These are phyloP conservation scores for Colletotrichum euphorbiae DNA, from an alignment of 2,329 filamentous ascomycete genomes.

Conservation along the genomic window DNA sequence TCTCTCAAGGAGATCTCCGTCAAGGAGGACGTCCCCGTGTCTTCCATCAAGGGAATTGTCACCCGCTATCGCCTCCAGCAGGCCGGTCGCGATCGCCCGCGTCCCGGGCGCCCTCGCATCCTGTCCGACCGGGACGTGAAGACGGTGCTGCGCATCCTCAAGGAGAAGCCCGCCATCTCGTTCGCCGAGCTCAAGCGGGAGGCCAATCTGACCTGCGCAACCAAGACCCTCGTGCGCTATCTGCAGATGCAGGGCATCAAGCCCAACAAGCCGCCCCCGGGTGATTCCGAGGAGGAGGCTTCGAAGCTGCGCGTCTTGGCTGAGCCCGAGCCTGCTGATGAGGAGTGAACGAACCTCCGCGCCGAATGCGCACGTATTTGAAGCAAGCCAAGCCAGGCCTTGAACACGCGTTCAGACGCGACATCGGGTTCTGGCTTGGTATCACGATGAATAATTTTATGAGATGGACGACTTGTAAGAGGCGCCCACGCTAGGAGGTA, in stretches of 20 bases:
- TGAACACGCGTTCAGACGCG: not conserved
- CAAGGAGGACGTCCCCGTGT: conserved; percentile 39
- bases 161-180: conserved; percentile 35
- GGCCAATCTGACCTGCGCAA: conserved; percentile 35
- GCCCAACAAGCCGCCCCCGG: conserved; percentile 37
- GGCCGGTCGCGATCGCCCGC: conserved; percentile 37
- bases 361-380: not conserved
- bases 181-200: conserved; percentile 37
- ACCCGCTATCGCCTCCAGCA: conserved; percentile 39
- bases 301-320: conserved; percentile 30
- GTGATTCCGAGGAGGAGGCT: conserved; percentile 38
- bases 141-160: conserved; percentile 35
- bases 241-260: conserved; percentile 39
- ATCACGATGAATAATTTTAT: not conserved
- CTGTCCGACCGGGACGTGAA: conserved; percentile 38
- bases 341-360: conserved; percentile 7
- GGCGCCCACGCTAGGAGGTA: rapidly evolving
- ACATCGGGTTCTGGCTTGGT: not conserved
- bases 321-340: conserved; percentile 22
- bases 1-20: conserved; percentile 38
- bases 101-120: conserved; percentile 35
- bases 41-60: conserved; percentile 39
- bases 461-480: conserved; percentile 27
- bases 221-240: conserved; percentile 37
- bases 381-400: not conserved